Percentiles rank a stretch among this genome's conserved stretches.
Conservation (phyloP, 352 stramenopile genomes). For the Blastocystis sp. region DNA sequence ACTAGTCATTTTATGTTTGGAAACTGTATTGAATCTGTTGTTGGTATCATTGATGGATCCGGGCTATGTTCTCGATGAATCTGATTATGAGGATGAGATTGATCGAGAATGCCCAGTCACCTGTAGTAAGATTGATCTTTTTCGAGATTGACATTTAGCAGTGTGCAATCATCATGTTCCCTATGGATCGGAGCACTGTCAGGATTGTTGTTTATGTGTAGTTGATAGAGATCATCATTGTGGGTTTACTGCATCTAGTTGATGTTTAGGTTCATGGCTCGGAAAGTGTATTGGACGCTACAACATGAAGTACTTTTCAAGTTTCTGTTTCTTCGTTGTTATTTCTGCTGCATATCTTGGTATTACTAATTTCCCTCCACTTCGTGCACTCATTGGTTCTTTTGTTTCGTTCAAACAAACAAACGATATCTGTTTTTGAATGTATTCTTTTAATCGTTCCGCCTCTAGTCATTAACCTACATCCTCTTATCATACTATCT, state of each 20-base stretch:
- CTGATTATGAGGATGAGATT: constrained; percentile 12
- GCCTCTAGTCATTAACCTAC: too few relatives aligned
- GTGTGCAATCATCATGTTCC: constrained; percentile 5
- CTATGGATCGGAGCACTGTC: neutral
- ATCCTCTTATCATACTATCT: too few relatives aligned
- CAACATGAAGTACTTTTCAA: constrained; percentile 40
- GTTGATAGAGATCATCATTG: constrained; percentile 34
- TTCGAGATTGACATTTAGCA: neutral
- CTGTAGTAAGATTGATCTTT: neutral
- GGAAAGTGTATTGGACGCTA: constrained; percentile 41
- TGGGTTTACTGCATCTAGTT: neutral
- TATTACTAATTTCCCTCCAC: neutral
- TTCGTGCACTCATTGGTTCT: neutral
- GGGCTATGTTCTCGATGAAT: constrained; percentile 16
- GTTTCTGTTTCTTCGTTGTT: constrained; percentile 20
- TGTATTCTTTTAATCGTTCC: too few relatives aligned
- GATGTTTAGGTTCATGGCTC: constrained; percentile 9
- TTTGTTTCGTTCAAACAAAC: neutral
- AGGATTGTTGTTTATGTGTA: constrained; percentile 26
- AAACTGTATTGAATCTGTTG: constrained; percentile 18
- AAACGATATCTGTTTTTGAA: too few relatives aligned
- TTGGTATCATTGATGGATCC: constrained; percentile 21
- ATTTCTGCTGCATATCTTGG: constrained; percentile 36
- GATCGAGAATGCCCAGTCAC: constrained; percentile 8
- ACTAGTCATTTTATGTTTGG: neutral